phyloP scores from a whole-genome alignment of 2,329 filamentous ascomycete genomes.

The Pseudocercospora macadamiae region DNA sequence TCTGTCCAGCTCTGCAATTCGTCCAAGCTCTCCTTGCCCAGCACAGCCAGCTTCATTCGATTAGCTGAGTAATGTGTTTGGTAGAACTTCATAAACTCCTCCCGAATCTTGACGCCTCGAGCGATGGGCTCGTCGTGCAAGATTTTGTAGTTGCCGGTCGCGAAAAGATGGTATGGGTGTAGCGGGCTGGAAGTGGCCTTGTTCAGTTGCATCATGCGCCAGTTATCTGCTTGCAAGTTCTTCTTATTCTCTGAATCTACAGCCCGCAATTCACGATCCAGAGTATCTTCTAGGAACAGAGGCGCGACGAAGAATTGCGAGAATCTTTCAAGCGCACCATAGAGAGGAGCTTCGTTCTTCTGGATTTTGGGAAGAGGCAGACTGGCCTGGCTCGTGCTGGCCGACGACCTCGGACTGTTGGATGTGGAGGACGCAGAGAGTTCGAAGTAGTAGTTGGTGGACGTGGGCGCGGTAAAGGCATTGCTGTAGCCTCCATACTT shows the following conservation, averaged over 20 bases:
- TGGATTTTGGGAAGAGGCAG: constrained; percentile 38
- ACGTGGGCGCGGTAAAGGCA: constrained; percentile 89
- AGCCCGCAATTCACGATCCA: constrained; percentile 84
- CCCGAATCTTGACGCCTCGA: constrained; percentile 78
- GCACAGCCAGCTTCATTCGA: constrained; percentile 85
- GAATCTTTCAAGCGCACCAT: constrained; percentile 85
- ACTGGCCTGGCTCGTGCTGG: constrained; percentile 40
- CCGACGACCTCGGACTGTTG: constrained; percentile 53
- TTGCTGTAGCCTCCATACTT: constrained; percentile 91
- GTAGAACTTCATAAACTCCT: constrained; percentile 92
- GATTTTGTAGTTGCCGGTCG: constrained; percentile 84
- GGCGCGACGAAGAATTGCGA: constrained; percentile 92
- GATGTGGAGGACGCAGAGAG: constrained; percentile 74
- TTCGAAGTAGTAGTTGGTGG: constrained; percentile 98
- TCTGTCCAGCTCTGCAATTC: constrained; percentile 81
- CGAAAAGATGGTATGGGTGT: constrained; percentile 90
- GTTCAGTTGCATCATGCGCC: constrained; percentile 84
- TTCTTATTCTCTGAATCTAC: constrained; percentile 98
- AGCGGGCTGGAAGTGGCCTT: constrained; percentile 85
- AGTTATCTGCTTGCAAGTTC: constrained; percentile 87
- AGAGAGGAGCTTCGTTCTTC: constrained; percentile 62
- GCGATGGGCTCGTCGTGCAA: constrained; percentile 80
- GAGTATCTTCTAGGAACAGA: constrained; percentile 78
- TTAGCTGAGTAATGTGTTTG: constrained; percentile 89
- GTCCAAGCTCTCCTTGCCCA: constrained; percentile 81